A percentile compares a stretch with the other conserved stretches of the same genome.
Evolutionary conservation across 331 rosid genomes (phyloP).

Genomic region (Arachis monticola): DNA sequence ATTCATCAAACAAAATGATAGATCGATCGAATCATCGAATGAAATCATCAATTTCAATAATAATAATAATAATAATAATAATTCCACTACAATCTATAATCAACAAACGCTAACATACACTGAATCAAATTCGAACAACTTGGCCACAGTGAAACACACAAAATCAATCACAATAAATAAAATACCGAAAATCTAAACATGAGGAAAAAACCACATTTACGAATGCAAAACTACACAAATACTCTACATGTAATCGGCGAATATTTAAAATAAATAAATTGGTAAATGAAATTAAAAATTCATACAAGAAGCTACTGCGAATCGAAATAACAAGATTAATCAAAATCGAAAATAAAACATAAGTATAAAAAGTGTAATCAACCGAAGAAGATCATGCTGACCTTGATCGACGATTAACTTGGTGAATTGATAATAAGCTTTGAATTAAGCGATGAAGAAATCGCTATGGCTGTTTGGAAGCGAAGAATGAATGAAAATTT

Average conservation of each 20-base stretch:
- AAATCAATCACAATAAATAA: neutral
- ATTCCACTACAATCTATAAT: too few relatives aligned
- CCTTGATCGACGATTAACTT: slow-evolving; percentile 38
- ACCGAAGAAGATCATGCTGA: slow-evolving; percentile 36
- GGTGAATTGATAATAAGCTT: slow-evolving; percentile 1
- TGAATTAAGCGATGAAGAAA: slow-evolving; percentile 2
- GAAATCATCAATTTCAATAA: neutral
- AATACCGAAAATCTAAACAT: neutral
- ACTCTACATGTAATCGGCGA: neutral
- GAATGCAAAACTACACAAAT: neutral
- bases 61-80: too few relatives aligned
- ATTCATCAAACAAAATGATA: neutral
- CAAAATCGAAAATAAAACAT: neutral
- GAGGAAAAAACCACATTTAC: neutral
- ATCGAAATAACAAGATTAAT: neutral
- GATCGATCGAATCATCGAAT: too few relatives aligned
- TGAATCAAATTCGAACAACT: neutral
- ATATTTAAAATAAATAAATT: neutral
- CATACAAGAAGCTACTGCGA: neutral
- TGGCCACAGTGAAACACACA: neutral
- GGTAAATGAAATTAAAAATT: neutral
- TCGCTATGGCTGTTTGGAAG: slow-evolving; percentile 8
- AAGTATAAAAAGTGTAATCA: slow-evolving; percentile 41
- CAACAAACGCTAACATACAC: neutral
- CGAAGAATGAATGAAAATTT: too few relatives aligned